These are phyloP conservation scores for Dactylellina drechsleri DNA, from an alignment of 2,329 filamentous ascomycete species.

Conservation along the genomic window DNA sequence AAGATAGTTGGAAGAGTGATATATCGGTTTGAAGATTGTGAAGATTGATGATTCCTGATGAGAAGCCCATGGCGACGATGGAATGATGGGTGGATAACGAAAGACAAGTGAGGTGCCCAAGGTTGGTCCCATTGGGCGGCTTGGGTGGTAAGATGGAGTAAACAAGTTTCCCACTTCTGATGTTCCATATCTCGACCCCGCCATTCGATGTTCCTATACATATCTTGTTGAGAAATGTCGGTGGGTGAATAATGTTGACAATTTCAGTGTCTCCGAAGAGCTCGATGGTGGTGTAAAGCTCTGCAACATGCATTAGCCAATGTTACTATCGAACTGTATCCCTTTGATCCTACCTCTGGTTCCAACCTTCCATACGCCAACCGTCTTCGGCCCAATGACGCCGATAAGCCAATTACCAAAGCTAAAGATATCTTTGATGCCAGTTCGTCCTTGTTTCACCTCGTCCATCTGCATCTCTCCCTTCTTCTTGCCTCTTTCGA, in stretches of 20 bases:
- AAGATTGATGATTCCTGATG: constrained; percentile 79
- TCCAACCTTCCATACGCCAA: constrained; percentile 88
- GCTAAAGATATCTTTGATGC: constrained; percentile 76
- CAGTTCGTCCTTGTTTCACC: constrained; percentile 49
- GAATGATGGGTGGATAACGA: constrained; percentile 85
- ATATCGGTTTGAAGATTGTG: constrained; percentile 85
- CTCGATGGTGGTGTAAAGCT: constrained; percentile 51
- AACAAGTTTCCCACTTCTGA: constrained; percentile 88
- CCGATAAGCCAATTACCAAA: constrained; percentile 93
- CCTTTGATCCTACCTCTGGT: constrained; percentile 69
- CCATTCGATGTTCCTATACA: constrained; percentile 89
- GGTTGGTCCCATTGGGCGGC: constrained; percentile 62
- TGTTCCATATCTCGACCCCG: constrained; percentile 95
- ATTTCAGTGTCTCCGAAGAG: constrained; percentile 54
- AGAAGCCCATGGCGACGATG: constrained; percentile 86
- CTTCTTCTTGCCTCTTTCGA: constrained; percentile 87
- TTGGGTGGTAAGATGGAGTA: constrained; percentile 86
- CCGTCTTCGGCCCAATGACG: constrained; percentile 73
- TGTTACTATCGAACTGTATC: not conserved
- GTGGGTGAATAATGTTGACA: constrained; percentile 57
- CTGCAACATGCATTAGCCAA: constrained; percentile 13
- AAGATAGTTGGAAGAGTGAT: constrained; percentile 73
- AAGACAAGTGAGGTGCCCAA: constrained; percentile 87
- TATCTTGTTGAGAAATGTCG: constrained; percentile 88
- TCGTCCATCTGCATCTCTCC: constrained; percentile 76